Evolutionary conservation across 306 rosid species (phyloP).

Genomic region (Psophocarpus tetragonolobus): DNA sequence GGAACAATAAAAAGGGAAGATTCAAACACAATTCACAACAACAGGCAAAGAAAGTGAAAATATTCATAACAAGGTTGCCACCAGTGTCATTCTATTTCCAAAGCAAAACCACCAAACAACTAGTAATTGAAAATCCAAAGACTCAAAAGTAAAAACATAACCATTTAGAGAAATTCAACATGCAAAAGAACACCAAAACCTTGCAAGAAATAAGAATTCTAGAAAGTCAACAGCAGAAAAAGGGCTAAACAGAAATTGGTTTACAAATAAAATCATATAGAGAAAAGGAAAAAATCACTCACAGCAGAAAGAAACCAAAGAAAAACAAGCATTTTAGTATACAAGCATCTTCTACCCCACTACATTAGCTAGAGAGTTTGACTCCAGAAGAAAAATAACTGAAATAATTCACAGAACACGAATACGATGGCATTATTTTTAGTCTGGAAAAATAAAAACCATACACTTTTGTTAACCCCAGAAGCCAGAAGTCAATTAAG

Average conservation of each 20-base stretch:
- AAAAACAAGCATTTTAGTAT: not conserved
- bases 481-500: conserved; percentile 25
- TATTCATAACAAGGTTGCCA: not conserved
- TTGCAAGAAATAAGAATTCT: not conserved
- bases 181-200: not conserved
- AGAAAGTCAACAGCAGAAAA: not conserved
- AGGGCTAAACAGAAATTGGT: not conserved
- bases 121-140: not conserved
- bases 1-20: too few species aligned
- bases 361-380: not conserved
- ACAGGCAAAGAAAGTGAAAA: conserved; percentile 2
- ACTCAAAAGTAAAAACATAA: not conserved
- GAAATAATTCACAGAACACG: not conserved
- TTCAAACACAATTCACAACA: not conserved
- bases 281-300: not conserved
- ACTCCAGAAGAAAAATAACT: not conserved
- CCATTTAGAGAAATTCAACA: not conserved
- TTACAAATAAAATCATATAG: not conserved
- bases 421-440: not conserved
- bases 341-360: conserved; percentile 10
- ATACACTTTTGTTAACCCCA: too few species aligned
- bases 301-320: not conserved
- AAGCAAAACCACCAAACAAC: not conserved
- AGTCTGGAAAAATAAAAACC: not conserved
- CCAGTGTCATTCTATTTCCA: not conserved